phyloP scores from a whole-genome alignment of 345 rosid genomes.

The Nasturtium officinale region DNA sequence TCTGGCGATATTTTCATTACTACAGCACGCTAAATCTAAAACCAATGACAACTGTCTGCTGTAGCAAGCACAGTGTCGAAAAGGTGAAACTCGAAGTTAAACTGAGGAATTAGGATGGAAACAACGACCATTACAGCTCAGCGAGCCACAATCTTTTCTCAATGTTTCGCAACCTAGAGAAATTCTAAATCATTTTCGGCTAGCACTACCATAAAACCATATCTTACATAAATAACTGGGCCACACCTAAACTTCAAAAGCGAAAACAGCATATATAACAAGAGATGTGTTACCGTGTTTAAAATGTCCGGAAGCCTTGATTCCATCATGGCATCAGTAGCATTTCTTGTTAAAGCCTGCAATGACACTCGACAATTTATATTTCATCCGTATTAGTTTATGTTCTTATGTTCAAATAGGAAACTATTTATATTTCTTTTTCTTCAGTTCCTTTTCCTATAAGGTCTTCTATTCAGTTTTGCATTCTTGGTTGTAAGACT shows the following conservation, averaged over 20 bases:
- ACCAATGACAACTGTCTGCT: neutral
- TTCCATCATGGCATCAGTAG: constrained; percentile 84
- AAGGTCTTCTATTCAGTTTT: constrained; percentile 4
- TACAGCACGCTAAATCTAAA: neutral
- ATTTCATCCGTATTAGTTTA: neutral
- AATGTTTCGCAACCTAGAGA: neutral
- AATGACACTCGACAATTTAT: constrained; percentile 18
- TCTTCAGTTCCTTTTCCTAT: constrained; percentile 1
- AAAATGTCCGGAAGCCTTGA: constrained; percentile 76
- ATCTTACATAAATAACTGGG: neutral
- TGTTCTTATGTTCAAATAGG: neutral
- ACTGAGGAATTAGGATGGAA: neutral
- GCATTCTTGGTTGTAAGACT: constrained; percentile 1
- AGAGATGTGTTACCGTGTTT: constrained; percentile 54
- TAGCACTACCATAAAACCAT: constrained; percentile 2
- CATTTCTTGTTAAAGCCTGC: constrained; percentile 73
- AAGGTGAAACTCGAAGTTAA: neutral
- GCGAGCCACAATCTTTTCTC: neutral
- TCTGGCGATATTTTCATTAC: neutral
- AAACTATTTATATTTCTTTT: neutral
- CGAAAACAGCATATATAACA: neutral
- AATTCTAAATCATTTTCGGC: neutral
- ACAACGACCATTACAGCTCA: constrained; percentile 1
- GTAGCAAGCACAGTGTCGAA: neutral
- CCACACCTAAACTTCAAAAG: constrained; percentile 10